Evolutionary conservation across 129 eudicot genomes (phyloP), one percentile per base, ranked within the genome.

Genomic region (Chrysanthemum makinoi): DNA sequence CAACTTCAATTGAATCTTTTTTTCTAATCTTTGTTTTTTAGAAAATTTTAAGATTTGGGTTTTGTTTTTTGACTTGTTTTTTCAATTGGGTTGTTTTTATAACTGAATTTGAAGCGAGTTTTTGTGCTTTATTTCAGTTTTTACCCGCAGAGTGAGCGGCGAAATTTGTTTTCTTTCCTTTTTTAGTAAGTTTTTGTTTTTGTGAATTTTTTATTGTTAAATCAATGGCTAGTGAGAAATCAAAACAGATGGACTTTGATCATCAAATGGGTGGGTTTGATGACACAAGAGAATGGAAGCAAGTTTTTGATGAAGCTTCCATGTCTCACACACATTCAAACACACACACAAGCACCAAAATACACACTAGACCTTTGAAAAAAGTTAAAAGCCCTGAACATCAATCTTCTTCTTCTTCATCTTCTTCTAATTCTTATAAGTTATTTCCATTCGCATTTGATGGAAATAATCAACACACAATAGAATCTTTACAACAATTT

Each of bases 301-400:
- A 89, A 82, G 93, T 89, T 89, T 89, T 86, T 86, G 85, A 82
- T 69, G 88, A 82, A 80, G 88, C 84, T 83, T 90, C 89, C 81
- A 83, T 82, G 78, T 70, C 88, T 11, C 59, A 62, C 55, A 43
- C 76, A 35, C 35, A 50, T 48, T 49, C 65, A 75, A 22, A 63
- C 60, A 60, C 19, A 16, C 15, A 43, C 70, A 16, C 33, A 15
- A 20, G 22, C 20, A 13, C 51, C 35, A 30, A 30, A 30, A 30
- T 9, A 47, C 46, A 72, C 68, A 66, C 30, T 61, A 82, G 96
- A 79, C 94, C 89, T 79, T 55, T 79, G 66, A 90, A 90, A 75
- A 90, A 83, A 28, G 66, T 76, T 75, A 82, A 68, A 82, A 84
- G 93, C 70, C 96, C 90, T 52, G 83, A 86, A 15, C 90, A 80